Conservation (phyloP, 768 basidiomycete species). For the Chalciporus piperatus region DNA sequence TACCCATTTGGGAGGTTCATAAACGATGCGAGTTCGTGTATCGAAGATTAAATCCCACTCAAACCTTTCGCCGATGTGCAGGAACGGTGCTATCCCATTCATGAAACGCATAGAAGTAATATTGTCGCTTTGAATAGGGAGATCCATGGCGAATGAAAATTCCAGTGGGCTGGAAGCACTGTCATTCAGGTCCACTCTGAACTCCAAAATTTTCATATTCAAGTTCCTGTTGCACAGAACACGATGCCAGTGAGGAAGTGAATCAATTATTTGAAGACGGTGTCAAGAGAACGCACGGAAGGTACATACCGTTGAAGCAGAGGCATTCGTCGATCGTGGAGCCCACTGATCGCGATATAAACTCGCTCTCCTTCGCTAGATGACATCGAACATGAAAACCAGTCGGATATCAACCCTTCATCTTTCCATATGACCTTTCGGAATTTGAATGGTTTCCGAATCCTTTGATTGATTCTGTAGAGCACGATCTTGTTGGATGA, state of each 20-base stretch:
- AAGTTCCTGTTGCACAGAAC: neutral
- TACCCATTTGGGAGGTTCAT: neutral
- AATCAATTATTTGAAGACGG: no score
- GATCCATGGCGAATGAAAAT: neutral
- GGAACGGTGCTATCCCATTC: neutral
- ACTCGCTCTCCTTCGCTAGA: neutral
- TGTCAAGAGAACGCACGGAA: no score
- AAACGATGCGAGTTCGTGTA: neutral
- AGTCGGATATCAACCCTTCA: neutral
- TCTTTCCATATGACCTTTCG: neutral
- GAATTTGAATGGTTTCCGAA: no score
- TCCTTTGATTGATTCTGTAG: neutral
- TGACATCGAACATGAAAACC: neutral
- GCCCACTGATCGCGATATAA: neutral
- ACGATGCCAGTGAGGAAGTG: neutral
- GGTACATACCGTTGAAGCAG: no score
- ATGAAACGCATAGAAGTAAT: neutral
- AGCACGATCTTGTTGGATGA: neutral
- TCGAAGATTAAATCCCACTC: neutral
- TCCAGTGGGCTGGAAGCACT: neutral
- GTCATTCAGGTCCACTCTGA: neutral
- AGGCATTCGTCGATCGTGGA: no score
- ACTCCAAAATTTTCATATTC: neutral
- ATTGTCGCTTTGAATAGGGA: neutral
- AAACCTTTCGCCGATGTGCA: neutral